Evolutionary conservation across 2,329 filamentous ascomycete genomes (phyloP).

Genomic region (Colletotrichum caudatum): DNA sequence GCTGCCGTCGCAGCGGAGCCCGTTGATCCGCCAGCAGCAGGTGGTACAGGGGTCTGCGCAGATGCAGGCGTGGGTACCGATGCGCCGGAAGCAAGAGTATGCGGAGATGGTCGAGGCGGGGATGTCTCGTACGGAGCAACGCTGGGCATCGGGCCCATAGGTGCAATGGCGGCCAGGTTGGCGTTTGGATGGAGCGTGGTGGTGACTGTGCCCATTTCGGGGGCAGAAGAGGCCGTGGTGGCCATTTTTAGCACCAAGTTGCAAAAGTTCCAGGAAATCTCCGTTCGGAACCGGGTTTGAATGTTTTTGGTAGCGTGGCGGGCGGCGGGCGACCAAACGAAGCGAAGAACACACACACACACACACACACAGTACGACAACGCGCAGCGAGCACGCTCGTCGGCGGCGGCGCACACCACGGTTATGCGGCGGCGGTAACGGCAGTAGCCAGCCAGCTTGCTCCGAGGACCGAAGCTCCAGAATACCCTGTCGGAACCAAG

Average conservation of each 20-base stretch:
- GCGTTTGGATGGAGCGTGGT: conserved; percentile 33
- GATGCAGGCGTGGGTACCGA: conserved; percentile 18
- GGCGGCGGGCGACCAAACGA: conserved; percentile 12
- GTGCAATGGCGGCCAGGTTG: conserved; percentile 23
- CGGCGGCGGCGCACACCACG: conserved; percentile 24
- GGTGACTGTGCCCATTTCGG: conserved; percentile 25
- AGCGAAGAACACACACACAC: conserved; percentile 23
- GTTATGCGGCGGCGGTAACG: conserved; percentile 22
- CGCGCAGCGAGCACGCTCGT: conserved; percentile 11
- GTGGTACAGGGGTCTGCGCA: conserved; percentile 17
- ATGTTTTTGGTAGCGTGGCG: conserved; percentile 6
- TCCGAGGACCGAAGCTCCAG: conserved; percentile 28
- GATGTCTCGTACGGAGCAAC: conserved; percentile 33
- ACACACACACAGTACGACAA: conserved; percentile 11
- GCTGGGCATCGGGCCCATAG: conserved; percentile 23
- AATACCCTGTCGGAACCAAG: not conserved
- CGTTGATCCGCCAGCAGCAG: conserved; percentile 20
- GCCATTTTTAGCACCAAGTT: conserved; percentile 29
- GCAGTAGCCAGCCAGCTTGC: conserved; percentile 18
- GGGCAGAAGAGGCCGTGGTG: conserved; percentile 32
- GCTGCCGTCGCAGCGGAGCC: conserved; percentile 13
- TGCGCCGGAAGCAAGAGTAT: conserved; percentile 22
- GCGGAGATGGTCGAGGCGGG: conserved; percentile 33
- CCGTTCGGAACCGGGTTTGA: conserved; percentile 27
- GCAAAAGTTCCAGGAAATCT: conserved; percentile 28